A percentile compares a stretch with the other conserved stretches of the same genome.
These are phyloP conservation scores for Gyromitra esculenta DNA, from an alignment of 2,329 filamentous ascomycete species.

Conservation along the genomic window DNA sequence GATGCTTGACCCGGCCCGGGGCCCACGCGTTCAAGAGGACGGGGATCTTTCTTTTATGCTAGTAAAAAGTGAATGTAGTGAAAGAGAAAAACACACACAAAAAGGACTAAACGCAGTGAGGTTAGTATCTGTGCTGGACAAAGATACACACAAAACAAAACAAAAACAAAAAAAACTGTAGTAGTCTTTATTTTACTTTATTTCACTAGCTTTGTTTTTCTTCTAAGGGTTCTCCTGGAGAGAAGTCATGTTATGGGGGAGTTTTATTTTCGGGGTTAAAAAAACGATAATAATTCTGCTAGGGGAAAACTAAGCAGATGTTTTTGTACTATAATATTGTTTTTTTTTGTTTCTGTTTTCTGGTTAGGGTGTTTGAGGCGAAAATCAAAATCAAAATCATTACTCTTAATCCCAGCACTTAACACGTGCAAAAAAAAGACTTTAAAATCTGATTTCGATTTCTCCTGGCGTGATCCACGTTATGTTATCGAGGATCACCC, in stretches of 20 bases:
- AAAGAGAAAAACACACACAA: background rate
- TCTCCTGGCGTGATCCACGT: too few species aligned
- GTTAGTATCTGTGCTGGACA: background rate
- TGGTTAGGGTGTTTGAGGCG: background rate
- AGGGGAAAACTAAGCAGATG: background rate
- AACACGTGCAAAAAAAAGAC: too few species aligned
- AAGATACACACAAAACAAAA: background rate
- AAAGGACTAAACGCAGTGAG: background rate
- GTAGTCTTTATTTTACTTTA: constrained; percentile 2
- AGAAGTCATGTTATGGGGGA: background rate
- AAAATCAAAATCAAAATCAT: too few species aligned
- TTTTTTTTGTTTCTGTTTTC: background rate
- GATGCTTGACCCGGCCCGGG: constrained; percentile 3
- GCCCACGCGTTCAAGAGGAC: background rate
- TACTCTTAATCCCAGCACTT: too few species aligned
- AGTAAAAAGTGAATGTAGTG: constrained; percentile 5
- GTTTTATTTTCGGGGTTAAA: background rate
- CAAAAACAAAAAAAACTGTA: background rate
- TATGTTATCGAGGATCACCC: too few species aligned
- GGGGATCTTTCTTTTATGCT: background rate
- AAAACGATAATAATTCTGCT: too few species aligned
- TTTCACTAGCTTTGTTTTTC: too few species aligned
- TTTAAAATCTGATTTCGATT: too few species aligned
- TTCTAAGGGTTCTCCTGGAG: background rate
- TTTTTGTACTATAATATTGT: background rate